These are phyloP conservation scores for Tilletia indica DNA, from an alignment of 1,284 basidiomycete species.

Conservation along the genomic window DNA sequence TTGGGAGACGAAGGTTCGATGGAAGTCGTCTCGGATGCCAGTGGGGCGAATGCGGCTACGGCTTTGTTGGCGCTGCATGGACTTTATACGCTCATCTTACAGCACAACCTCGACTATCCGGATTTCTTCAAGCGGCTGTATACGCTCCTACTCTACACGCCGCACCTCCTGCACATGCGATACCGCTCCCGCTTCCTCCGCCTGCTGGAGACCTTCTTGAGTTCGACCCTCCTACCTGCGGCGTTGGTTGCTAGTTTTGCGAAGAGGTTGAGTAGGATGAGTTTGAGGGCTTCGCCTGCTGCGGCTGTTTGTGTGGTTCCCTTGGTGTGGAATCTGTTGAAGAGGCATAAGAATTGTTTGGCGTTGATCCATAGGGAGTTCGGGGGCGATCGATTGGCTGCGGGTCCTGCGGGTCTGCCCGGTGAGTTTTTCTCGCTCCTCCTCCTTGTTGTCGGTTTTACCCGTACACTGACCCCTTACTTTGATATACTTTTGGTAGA, in stretches of 20 bases:
- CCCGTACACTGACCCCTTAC: no score
- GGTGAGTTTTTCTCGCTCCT: no score
- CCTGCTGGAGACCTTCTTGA: constrained; percentile 82
- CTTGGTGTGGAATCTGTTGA: constrained; percentile 91
- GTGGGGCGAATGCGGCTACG: constrained; percentile 66
- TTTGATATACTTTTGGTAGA: constrained; percentile 14
- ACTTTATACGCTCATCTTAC: constrained; percentile 83
- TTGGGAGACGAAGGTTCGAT: background rate
- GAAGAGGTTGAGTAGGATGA: constrained; percentile 82
- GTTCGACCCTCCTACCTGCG: constrained; percentile 86
- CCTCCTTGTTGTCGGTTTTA: no score
- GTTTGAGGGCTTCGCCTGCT: constrained; percentile 80
- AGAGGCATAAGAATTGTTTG: constrained; percentile 87
- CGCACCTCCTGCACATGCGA: constrained; percentile 77
- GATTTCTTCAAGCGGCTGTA: constrained; percentile 94
- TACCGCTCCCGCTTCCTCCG: constrained; percentile 94
- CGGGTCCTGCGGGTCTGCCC: constrained; percentile 39
- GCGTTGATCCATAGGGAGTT: constrained; percentile 73
- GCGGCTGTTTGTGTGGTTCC: constrained; percentile 87
- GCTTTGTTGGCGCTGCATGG: constrained; percentile 88
- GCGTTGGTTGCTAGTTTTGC: constrained; percentile 88
- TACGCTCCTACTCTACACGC: constrained; percentile 64
- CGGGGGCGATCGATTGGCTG: constrained; percentile 44
- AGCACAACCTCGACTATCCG: constrained; percentile 94
- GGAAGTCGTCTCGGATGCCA: constrained; percentile 55